Evolutionary conservation across 805 yeast species (phyloP).

Genomic region (Candida patagonica): DNA sequence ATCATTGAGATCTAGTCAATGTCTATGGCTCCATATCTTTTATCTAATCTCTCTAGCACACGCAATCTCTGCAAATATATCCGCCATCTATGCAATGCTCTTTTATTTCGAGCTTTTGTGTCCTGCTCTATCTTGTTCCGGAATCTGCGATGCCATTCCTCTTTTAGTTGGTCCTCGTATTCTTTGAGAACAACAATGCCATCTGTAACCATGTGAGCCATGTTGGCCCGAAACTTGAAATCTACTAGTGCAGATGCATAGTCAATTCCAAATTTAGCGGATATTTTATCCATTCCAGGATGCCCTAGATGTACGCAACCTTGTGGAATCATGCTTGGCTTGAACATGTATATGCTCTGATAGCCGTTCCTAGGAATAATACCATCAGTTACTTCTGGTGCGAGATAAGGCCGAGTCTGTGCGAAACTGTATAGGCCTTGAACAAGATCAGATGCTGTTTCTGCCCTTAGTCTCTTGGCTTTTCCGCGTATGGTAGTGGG

Average conservation of each 20-base stretch:
- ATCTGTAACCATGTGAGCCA: conserved; percentile 51
- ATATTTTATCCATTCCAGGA: conserved; percentile 51
- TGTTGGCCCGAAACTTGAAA: conserved; percentile 30
- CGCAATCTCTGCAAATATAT: conserved; percentile 4
- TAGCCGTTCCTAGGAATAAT: conserved; percentile 55
- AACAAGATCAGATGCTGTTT: conserved; percentile 20
- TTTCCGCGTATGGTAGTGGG: background rate
- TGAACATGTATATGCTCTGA: conserved; percentile 68
- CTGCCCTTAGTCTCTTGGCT: background rate
- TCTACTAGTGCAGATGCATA: conserved; percentile 69
- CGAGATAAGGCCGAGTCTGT: conserved; percentile 56
- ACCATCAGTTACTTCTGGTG: conserved; percentile 53
- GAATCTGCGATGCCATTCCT: conserved; percentile 5
- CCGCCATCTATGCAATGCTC: conserved; percentile 8
- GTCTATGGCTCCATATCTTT: conserved; percentile 2
- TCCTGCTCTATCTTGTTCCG: background rate
- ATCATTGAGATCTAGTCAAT: background rate
- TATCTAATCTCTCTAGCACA: conserved; percentile 6
- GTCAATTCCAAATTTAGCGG: conserved; percentile 49
- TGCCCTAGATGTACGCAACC: conserved; percentile 51
- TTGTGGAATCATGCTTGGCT: conserved; percentile 62
- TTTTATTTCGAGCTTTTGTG: background rate
- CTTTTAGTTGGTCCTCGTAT: conserved; percentile 22
- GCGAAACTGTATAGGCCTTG: conserved; percentile 54
- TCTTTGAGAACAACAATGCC: conserved; percentile 58